A percentile compares a stretch with the other conserved stretches of the same genome.
phyloP scores from a whole-genome alignment of 2,329 filamentous ascomycete species.

The Beauveria medogensis region DNA sequence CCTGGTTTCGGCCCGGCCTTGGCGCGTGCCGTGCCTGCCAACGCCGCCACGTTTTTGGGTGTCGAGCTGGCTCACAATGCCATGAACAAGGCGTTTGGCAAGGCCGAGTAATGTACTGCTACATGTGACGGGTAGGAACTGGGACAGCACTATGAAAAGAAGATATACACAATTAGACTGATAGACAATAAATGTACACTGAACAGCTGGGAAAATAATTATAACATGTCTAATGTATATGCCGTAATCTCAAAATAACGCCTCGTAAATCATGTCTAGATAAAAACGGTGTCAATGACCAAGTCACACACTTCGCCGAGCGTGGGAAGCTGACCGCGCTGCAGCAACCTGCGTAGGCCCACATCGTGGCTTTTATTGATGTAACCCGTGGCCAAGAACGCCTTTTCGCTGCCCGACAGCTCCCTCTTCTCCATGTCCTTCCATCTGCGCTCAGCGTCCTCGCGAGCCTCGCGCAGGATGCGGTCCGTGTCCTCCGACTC shows the following conservation, averaged over 20 bases:
- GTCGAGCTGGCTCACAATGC: constrained; percentile 77
- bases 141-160: too few species aligned
- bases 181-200: not conserved
- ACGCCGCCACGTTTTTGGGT: constrained; percentile 88
- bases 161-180: too few species aligned
- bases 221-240: not conserved
- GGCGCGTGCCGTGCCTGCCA: constrained; percentile 87
- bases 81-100: constrained; percentile 66
- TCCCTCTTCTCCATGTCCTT: constrained; percentile 53
- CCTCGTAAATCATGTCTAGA: constrained; percentile 5
- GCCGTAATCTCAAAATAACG: not conserved
- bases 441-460: constrained; percentile 66
- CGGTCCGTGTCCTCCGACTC: constrained; percentile 66
- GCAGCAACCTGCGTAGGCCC: constrained; percentile 26
- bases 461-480: constrained; percentile 59
- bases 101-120: constrained; percentile 4
- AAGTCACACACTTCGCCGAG: constrained; percentile 37
- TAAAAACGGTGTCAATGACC: constrained; percentile 33
- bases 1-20: constrained; percentile 91
- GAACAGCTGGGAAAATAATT: not conserved
- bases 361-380: constrained; percentile 17
- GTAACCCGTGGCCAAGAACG: constrained; percentile 48
- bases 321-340: constrained; percentile 28
- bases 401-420: constrained; percentile 46
- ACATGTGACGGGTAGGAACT: too few species aligned